Percentiles rank a stretch among this genome's conserved stretches.
Evolutionary conservation across 805 yeast genomes (phyloP).

Genomic region (Lipomyces yamadae): DNA sequence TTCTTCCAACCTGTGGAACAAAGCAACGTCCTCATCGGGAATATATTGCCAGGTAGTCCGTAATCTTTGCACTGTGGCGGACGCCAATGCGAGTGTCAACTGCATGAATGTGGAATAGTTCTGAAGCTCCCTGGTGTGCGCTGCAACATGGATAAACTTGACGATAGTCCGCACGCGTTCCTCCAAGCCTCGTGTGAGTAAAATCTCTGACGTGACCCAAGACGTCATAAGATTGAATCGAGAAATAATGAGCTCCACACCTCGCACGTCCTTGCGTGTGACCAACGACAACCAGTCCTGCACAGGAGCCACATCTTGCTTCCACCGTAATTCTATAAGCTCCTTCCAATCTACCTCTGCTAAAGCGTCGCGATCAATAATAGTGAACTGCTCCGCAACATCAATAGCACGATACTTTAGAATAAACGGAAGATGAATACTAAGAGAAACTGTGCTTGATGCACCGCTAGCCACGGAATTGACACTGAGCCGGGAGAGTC

Average conservation of each 20-base stretch:
- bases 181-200: conserved; percentile 64
- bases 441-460: conserved; percentile 35
- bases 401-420: conserved; percentile 69
- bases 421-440: conserved; percentile 76
- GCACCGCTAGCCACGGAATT: conserved; percentile 9
- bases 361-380: conserved; percentile 82
- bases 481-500: conserved; percentile 13
- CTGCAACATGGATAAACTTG: conserved; percentile 86
- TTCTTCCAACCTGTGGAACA: conserved; percentile 69
- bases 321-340: conserved; percentile 76
- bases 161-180: conserved; percentile 74
- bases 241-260: conserved; percentile 79
- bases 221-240: conserved; percentile 85
- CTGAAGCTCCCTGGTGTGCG: conserved; percentile 70
- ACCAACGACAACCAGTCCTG: conserved; percentile 84
- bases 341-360: conserved; percentile 92
- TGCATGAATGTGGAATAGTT: conserved; percentile 89
- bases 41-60: conserved; percentile 75
- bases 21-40: conserved; percentile 70
- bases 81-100: conserved; percentile 76
- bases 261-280: conserved; percentile 61
- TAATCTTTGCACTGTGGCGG: conserved; percentile 63
- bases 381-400: conserved; percentile 80
- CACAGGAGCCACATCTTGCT: conserved; percentile 64
- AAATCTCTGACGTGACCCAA: conserved; percentile 89